phyloP scores from a whole-genome alignment of 306 rosid genomes.

The Psophocarpus tetragonolobus region DNA sequence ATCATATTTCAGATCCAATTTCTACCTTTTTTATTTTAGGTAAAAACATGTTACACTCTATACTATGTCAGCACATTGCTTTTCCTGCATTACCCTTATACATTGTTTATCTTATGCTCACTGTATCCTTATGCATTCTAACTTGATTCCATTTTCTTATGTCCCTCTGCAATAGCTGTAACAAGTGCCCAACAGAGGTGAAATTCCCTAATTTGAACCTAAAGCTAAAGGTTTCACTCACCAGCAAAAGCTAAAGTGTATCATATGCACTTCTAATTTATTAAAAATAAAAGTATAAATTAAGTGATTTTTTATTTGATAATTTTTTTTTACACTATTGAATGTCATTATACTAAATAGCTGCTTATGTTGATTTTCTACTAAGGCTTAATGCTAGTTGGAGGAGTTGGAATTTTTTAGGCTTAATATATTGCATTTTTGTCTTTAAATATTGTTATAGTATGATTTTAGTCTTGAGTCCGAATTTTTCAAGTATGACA shows the following conservation, averaged over 20 bases:
- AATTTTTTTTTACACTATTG: neutral
- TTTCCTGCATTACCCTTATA: constrained; percentile 13
- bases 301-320: neutral
- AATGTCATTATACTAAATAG: too few species aligned
- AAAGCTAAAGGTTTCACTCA: neutral
- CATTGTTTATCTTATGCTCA: neutral
- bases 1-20: constrained; percentile 34
- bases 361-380: neutral
- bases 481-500: neutral
- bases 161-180: neutral
- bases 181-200: neutral
- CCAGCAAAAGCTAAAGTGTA: neutral
- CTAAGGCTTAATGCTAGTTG: neutral
- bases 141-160: neutral
- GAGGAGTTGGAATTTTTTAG: neutral
- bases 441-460: too few species aligned
- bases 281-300: neutral
- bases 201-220: neutral
- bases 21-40: constrained; percentile 30
- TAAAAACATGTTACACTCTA: constrained; percentile 29
- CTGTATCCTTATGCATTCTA: neutral
- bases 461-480: too few species aligned
- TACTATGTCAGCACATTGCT: neutral
- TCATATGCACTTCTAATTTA: neutral
- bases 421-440: too few species aligned